Conservation (phyloP, 805 yeast species). For the Saturnispora mendoncae region DNA sequence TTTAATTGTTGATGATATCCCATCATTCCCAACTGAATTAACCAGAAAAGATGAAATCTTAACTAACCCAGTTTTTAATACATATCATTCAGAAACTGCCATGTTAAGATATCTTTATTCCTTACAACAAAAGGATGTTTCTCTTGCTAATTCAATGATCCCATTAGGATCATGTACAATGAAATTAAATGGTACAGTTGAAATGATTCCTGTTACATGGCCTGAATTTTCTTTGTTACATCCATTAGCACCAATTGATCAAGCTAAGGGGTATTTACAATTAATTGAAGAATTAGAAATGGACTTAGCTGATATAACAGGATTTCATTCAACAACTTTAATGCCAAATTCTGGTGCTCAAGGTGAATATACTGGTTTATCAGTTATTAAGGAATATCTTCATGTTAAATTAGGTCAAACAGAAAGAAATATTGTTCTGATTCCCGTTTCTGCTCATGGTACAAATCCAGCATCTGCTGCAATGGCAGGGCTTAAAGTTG, state of each 20-base stretch:
- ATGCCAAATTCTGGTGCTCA: slow-evolving; percentile 99
- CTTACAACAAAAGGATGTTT: slow-evolving; percentile 80
- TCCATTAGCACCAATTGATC: slow-evolving; percentile 86
- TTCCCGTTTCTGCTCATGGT: slow-evolving; percentile 97
- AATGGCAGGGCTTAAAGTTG: slow-evolving; percentile 92
- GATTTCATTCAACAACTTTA: slow-evolving; percentile 80
- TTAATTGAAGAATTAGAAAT: slow-evolving; percentile 67
- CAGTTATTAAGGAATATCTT: slow-evolving; percentile 74
- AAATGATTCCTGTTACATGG: slow-evolving; percentile 91
- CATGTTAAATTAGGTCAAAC: slow-evolving; percentile 55
- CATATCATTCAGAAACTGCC: slow-evolving; percentile 89
- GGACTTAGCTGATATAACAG: slow-evolving; percentile 87
- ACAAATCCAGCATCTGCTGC: slow-evolving; percentile 98
- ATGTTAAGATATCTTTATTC: slow-evolving; percentile 84
- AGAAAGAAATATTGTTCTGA: slow-evolving; percentile 77
- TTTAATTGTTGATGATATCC: slow-evolving; percentile 29
- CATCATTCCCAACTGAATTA: slow-evolving; percentile 41
- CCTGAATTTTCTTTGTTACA: slow-evolving; percentile 85
- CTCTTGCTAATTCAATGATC: slow-evolving; percentile 93
- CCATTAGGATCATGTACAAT: slow-evolving; percentile 97
- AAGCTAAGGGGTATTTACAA: slow-evolving; percentile 80
- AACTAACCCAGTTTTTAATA: slow-evolving; percentile 69
- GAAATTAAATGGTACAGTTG: slow-evolving; percentile 93
- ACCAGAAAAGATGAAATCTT: slow-evolving; percentile 53
- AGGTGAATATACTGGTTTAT: slow-evolving; percentile 92